Conservation (phyloP, 169 alveolate genomes). For the Cardiosporidium cionae region DNA sequence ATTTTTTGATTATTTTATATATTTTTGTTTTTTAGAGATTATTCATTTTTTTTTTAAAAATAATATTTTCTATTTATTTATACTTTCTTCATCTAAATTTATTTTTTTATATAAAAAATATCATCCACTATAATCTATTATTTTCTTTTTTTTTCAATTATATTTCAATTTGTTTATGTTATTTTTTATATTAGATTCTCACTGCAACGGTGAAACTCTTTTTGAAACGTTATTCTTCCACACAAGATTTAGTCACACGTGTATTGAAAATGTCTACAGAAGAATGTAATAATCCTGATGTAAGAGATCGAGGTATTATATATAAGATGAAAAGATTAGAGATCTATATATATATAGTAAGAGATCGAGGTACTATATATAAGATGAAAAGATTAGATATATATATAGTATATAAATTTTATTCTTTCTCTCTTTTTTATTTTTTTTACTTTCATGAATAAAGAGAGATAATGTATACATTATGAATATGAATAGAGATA, state of each 20-base stretch:
- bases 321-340: neutral
- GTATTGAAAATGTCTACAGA: constrained; percentile 84
- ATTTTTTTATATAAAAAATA: neutral
- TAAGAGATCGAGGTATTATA: constrained; percentile 88
- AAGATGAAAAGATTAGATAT: too few species aligned
- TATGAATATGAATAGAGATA: too few species aligned
- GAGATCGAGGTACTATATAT: too few species aligned
- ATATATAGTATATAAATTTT: too few species aligned
- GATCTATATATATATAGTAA: neutral
- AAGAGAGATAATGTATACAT: too few species aligned
- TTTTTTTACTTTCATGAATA: too few species aligned
- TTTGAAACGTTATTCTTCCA: constrained; percentile 17
- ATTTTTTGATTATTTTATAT: too few species aligned
- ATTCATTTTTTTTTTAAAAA: too few species aligned
- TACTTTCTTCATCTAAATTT: too few species aligned
- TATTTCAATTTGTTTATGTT: neutral
- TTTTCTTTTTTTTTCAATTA: neutral
- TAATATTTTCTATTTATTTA: too few species aligned
- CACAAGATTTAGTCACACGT: constrained; percentile 39
- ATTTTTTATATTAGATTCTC: neutral
- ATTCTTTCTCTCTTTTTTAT: too few species aligned
- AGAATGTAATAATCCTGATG: constrained; percentile 93
- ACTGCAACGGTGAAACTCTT: constrained; percentile 32
- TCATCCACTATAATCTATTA: neutral
- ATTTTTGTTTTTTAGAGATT: too few species aligned